Percentiles rank a stretch among this genome's conserved stretches.
phyloP scores from a whole-genome alignment of 2,329 filamentous ascomycete genomes.

The Curvularia sp. region DNA sequence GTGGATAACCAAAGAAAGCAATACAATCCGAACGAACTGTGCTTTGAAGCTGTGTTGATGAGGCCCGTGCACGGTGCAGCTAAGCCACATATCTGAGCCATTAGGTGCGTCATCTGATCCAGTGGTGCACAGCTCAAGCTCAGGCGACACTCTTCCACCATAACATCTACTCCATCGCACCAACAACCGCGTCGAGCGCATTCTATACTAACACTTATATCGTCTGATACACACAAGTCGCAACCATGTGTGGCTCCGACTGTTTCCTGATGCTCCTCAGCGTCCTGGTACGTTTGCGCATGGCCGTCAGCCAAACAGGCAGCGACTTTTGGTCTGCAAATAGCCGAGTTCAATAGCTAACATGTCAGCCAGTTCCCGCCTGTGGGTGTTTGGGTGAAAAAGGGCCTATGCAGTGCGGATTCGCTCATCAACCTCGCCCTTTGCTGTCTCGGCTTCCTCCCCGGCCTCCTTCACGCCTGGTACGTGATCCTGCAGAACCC shows the following conservation, averaged over 20 bases:
- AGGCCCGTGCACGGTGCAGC: background rate
- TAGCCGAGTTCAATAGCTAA: slow-evolving; percentile 6
- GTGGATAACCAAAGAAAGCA: background rate
- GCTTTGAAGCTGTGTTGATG: background rate
- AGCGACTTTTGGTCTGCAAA: slow-evolving; percentile 2
- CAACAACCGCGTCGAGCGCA: background rate
- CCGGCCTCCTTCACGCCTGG: slow-evolving; percentile 93
- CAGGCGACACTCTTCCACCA: slow-evolving; percentile 17
- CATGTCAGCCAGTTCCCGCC: slow-evolving; percentile 16
- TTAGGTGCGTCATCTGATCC: slow-evolving; percentile 20
- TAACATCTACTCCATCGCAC: slow-evolving; percentile 7
- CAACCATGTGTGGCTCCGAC: slow-evolving; percentile 65
- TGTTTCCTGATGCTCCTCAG: slow-evolving; percentile 67
- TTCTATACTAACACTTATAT: background rate
- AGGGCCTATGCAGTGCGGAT: slow-evolving; percentile 90
- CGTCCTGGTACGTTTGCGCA: slow-evolving; percentile 60
- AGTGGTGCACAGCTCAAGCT: slow-evolving; percentile 8
- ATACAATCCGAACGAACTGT: background rate
- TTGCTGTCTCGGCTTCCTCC: slow-evolving; percentile 67
- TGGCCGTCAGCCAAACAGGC: slow-evolving; percentile 20
- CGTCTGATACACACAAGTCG: slow-evolving; percentile 4
- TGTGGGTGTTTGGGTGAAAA: slow-evolving; percentile 87
- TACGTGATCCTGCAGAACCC: slow-evolving; percentile 96
- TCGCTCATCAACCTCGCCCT: slow-evolving; percentile 95
- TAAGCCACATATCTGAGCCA: slow-evolving; percentile 16